A percentile compares a stretch with the other conserved stretches of the same genome.
Conservation (phyloP, 73 alveolate species). For the Paramecium sexaurelia region DNA sequence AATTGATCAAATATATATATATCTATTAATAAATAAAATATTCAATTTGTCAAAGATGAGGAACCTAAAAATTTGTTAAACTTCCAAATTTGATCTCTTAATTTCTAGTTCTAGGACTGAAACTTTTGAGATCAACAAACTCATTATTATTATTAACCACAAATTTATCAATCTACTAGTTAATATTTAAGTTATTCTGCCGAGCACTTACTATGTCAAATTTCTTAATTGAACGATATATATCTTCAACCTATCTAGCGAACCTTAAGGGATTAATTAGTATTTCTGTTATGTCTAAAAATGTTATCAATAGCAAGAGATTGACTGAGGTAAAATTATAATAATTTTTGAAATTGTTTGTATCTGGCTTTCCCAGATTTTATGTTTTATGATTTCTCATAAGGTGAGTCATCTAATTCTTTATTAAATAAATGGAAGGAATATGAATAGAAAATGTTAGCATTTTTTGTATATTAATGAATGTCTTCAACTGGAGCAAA, state of each 20-base stretch:
- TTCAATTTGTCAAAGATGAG: neutral
- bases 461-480: neutral
- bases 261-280: neutral
- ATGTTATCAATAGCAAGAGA: neutral
- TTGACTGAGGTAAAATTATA: neutral
- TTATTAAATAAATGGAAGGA: neutral
- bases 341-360: no score
- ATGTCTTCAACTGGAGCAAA: neutral
- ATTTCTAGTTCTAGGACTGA: neutral
- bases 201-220: neutral
- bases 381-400: neutral
- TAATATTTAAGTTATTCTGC: neutral
- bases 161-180: neutral
- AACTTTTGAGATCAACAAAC: neutral
- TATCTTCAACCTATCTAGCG: neutral
- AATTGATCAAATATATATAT: neutral
- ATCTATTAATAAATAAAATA: neutral
- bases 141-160: neutral
- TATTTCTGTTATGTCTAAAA: neutral
- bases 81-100: neutral
- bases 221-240: neutral
- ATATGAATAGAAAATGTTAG: neutral
- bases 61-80: neutral
- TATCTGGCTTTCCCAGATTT: neutral
- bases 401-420: constrained; percentile 17